phyloP scores from a whole-genome alignment of 257 asterid genomes.

The Salvia hispanica region DNA sequence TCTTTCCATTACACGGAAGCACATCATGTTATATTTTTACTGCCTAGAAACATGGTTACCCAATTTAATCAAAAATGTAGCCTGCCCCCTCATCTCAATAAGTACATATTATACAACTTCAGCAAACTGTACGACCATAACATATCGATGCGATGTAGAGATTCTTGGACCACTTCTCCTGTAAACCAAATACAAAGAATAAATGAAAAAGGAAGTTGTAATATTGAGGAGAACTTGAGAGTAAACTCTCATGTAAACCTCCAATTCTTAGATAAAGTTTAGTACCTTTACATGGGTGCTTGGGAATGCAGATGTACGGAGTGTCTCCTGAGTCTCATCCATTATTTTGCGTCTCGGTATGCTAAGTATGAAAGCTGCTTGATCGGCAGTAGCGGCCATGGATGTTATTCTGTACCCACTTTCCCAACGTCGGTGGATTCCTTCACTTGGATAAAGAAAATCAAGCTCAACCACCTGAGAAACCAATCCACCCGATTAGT shows the following conservation, averaged over 20 bases:
- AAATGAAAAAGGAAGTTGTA: too few species aligned
- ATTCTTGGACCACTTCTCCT: conserved; percentile 74
- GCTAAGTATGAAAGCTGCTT: conserved; percentile 86
- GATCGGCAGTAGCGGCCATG: conserved; percentile 97
- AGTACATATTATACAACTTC: conserved; percentile 21
- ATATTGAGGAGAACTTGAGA: too few species aligned
- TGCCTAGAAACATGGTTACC: too few species aligned
- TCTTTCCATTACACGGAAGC: too few species aligned
- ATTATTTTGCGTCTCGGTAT: conserved; percentile 82
- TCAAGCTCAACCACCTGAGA: conserved; percentile 91
- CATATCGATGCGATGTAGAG: conserved; percentile 67
- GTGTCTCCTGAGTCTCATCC: conserved; percentile 97
- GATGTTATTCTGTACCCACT: conserved; percentile 87
- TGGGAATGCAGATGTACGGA: conserved; percentile 93
- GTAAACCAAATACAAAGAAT: conserved; percentile 18
- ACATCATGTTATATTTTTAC: too few species aligned
- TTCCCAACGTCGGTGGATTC: conserved; percentile 95
- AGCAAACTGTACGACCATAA: conserved; percentile 70
- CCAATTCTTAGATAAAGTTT: not conserved
- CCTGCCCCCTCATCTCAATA: too few species aligned
- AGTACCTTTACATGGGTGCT: conserved; percentile 74
- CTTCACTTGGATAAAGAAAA: conserved; percentile 95
- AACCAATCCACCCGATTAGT: too few species aligned
- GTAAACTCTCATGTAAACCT: too few species aligned
- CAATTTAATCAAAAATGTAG: too few species aligned